A percentile compares a stretch with the other conserved stretches of the same genome.
These are phyloP conservation scores for Casaregolazyma suthepensis DNA, from an alignment of 1,139 yeast species.

Conservation along the genomic window DNA sequence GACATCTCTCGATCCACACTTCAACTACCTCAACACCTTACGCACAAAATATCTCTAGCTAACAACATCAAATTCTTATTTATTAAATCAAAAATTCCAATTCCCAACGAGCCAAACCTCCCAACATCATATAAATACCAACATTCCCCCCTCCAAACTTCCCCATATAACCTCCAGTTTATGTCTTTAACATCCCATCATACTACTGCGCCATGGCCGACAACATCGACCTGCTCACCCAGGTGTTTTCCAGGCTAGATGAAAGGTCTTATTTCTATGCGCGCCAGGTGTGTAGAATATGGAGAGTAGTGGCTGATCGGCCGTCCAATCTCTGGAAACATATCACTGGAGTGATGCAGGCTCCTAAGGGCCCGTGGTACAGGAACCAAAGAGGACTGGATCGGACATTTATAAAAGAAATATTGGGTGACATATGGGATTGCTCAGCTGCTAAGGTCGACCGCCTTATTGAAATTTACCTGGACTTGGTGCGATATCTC, in stretches of 20 bases:
- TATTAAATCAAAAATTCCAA: neutral
- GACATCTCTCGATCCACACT: no score
- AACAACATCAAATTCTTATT: neutral
- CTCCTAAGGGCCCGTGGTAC: no score
- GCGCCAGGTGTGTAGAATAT: conserved; percentile 7
- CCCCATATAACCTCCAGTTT: neutral
- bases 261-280: conserved; percentile 5
- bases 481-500: conserved; percentile 3
- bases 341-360: neutral
- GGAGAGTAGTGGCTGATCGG: conserved; percentile 3
- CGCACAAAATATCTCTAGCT: neutral
- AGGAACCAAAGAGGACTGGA: no score
- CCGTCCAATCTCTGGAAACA: conserved; percentile 6
- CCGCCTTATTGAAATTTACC: neutral
- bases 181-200: neutral
- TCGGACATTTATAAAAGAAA: neutral
- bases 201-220: neutral
- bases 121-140: no score
- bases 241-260: conserved; percentile 4
- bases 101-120: neutral
- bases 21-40: neutral
- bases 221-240: conserved; percentile 5
- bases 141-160: neutral
- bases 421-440: conserved; percentile 1
- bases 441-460: neutral